These are phyloP conservation scores for Candolleomyces eurysporus DNA, from an alignment of 768 basidiomycete genomes.

Conservation along the genomic window DNA sequence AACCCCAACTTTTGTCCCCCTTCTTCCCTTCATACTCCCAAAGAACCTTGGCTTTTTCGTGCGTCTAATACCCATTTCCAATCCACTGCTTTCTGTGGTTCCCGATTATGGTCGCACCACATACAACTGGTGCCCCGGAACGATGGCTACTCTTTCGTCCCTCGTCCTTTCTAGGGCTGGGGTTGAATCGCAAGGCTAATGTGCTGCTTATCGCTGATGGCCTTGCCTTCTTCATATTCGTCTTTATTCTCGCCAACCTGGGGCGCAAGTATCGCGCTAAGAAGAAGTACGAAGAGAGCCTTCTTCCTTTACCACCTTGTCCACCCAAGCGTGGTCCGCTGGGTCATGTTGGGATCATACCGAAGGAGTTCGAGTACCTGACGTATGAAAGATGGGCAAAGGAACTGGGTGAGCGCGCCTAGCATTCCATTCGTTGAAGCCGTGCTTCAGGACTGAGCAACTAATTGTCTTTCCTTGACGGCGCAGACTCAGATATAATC, in stretches of 20 bases:
- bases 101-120: no score
- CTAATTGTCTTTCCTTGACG: not conserved
- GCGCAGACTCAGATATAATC: constrained; percentile 21
- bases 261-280: not conserved
- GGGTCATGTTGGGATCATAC: not conserved
- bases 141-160: no score
- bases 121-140: no score
- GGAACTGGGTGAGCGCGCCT: not conserved
- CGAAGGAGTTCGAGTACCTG: not conserved
- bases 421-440: no score
- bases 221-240: not conserved
- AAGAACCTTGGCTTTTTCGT: no score
- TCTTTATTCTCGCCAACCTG: not conserved
- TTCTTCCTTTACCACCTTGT: not conserved
- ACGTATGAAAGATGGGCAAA: not conserved
- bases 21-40: no score
- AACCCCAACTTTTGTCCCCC: no score
- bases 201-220: not conserved
- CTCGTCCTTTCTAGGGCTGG: not conserved
- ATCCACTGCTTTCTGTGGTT: no score
- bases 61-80: no score
- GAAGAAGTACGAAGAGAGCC: not conserved
- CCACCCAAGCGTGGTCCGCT: not conserved
- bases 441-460: not conserved
- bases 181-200: not conserved